Evolutionary conservation across 1,284 basidiomycete genomes (phyloP).

Genomic region (Moesziomyces aphidis): DNA sequence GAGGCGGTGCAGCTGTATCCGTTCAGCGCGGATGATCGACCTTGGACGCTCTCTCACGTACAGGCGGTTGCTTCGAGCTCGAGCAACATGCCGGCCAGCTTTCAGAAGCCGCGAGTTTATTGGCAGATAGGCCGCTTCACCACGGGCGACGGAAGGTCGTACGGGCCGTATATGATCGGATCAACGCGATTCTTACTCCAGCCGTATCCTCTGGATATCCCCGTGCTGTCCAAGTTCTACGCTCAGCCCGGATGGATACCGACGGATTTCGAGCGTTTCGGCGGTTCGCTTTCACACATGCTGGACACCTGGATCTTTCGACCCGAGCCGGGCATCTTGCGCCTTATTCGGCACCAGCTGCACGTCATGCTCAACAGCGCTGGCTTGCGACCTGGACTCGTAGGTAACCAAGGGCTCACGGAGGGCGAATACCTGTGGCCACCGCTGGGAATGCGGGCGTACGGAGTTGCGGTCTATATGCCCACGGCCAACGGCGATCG

Average conservation of each 20-base stretch:
- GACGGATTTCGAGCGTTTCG: background rate
- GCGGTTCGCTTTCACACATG: rapidly evolving
- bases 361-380: background rate
- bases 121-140: background rate
- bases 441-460: background rate
- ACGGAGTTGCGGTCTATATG: background rate
- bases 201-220: conserved; percentile 6
- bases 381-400: background rate
- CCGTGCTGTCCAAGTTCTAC: background rate
- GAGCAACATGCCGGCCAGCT: background rate
- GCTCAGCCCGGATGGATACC: background rate
- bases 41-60: background rate
- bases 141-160: background rate
- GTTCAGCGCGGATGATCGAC: background rate
- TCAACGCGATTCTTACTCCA: background rate
- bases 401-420: background rate
- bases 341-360: background rate
- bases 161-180: conserved; percentile 1
- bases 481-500: background rate
- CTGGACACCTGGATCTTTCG: background rate
- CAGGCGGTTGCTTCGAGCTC: background rate
- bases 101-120: too few relatives aligned
- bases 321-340: conserved; percentile 3
- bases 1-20: background rate
- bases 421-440: conserved; percentile 16